Evolutionary conservation across 345 rosid species (phyloP).

Genomic region (Mangifera indica): DNA sequence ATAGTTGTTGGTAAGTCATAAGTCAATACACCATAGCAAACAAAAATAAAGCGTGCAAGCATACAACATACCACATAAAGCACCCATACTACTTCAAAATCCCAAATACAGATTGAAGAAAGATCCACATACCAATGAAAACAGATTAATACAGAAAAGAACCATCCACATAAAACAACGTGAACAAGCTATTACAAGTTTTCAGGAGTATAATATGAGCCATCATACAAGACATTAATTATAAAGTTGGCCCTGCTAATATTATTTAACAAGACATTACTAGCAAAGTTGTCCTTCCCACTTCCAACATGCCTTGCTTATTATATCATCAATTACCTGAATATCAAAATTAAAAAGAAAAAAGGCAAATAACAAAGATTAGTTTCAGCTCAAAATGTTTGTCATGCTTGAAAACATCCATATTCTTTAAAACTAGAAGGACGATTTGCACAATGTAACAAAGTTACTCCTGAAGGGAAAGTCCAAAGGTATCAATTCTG

Average conservation of each 20-base stretch:
- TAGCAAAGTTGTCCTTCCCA: constrained; percentile 5
- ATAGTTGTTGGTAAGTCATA: no score
- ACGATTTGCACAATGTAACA: not conserved
- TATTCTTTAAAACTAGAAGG: not conserved
- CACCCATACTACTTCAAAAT: not conserved
- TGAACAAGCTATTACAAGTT: constrained; percentile 9
- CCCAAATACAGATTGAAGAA: not conserved
- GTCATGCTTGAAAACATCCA: not conserved
- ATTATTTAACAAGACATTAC: constrained; percentile 6
- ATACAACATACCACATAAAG: not conserved
- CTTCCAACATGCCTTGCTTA: constrained; percentile 19
- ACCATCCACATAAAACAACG: not conserved
- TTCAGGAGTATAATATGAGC: not conserved
- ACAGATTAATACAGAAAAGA: not conserved
- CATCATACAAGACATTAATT: not conserved
- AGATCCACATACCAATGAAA: not conserved
- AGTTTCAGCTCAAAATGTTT: constrained; percentile 2
- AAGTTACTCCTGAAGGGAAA: not conserved
- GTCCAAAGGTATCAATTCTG: not conserved
- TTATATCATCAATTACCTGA: constrained; percentile 8
- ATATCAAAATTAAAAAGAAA: no score
- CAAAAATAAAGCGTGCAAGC: not conserved
- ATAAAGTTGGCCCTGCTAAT: not conserved
- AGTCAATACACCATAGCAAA: not conserved
- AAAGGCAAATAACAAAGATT: not conserved